Percentiles rank a stretch among this genome's conserved stretches.
Evolutionary conservation across 768 basidiomycete species (phyloP).

Genomic region (Phanerodontia chrysosporium): DNA sequence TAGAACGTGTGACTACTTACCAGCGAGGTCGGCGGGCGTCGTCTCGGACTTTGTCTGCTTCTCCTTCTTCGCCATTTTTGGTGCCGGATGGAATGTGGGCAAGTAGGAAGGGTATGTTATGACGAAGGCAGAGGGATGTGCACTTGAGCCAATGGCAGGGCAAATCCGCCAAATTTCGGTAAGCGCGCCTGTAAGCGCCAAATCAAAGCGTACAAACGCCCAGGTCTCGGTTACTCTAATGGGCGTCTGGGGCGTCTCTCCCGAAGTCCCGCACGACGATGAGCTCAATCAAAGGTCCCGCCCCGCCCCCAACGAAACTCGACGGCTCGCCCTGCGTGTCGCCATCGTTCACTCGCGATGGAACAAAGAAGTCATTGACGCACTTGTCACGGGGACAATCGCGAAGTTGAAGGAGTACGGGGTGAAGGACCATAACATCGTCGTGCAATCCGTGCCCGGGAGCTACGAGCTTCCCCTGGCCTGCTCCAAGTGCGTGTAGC

Average conservation of each 20-base stretch:
- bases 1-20: constrained; percentile 31
- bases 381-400: constrained; percentile 76
- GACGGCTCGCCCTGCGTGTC: constrained; percentile 82
- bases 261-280: constrained; percentile 17
- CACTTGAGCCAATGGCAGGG: not conserved
- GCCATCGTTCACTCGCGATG: constrained; percentile 96
- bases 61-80: not conserved
- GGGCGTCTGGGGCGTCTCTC: not conserved
- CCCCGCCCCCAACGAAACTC: constrained; percentile 52
- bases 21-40: constrained; percentile 39
- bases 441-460: constrained; percentile 89
- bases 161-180: constrained; percentile 3
- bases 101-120: not conserved
- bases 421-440: constrained; percentile 87
- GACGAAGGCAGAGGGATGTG: not conserved
- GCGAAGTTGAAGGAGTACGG: constrained; percentile 79
- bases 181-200: not conserved
- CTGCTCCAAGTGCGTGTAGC: constrained; percentile 64
- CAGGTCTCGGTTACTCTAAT: not conserved
- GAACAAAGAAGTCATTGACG: constrained; percentile 86
- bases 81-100: not conserved
- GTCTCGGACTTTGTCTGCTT: not conserved
- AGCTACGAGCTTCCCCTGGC: constrained; percentile 91
- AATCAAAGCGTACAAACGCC: not conserved
- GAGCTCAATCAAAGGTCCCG: constrained; percentile 71